phyloP scores from a whole-genome alignment of 2,329 filamentous ascomycete genomes.

The Emmonsia crescens region DNA sequence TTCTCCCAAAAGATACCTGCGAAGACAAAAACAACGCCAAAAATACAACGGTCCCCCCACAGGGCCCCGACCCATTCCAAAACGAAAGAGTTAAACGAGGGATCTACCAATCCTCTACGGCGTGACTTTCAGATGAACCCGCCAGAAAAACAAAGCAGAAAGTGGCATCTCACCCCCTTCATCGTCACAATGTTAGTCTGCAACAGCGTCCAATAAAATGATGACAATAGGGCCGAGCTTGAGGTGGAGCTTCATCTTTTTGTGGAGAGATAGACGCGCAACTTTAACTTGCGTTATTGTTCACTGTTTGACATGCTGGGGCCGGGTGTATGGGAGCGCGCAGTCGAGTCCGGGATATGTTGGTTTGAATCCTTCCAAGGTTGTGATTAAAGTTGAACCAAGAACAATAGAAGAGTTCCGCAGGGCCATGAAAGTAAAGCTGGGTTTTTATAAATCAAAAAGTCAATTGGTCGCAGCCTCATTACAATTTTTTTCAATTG shows the following conservation, averaged over 20 bases:
- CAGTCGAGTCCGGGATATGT: not conserved
- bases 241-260: not conserved
- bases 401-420: not conserved
- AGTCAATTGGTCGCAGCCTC: not conserved
- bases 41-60: not conserved
- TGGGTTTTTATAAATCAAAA: not conserved
- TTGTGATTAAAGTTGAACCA: too few relatives aligned
- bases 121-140: not conserved
- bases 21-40: not conserved
- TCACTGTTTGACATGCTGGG: not conserved
- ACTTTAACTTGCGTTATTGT: not conserved
- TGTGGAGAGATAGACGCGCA: conserved; percentile 3
- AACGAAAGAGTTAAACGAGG: not conserved
- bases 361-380: too few relatives aligned
- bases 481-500: not conserved
- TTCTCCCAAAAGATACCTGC: not conserved
- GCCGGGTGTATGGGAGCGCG: not conserved
- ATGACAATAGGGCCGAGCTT: not conserved
- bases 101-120: not conserved
- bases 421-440: not conserved
- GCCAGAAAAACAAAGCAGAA: not conserved
- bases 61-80: not conserved
- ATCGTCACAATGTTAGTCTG: not conserved
- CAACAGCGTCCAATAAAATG: not conserved
- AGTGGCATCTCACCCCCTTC: not conserved